These are phyloP conservation scores for Paramecium biaurelia DNA, from an alignment of 73 alveolate species.

Conservation along the genomic window DNA sequence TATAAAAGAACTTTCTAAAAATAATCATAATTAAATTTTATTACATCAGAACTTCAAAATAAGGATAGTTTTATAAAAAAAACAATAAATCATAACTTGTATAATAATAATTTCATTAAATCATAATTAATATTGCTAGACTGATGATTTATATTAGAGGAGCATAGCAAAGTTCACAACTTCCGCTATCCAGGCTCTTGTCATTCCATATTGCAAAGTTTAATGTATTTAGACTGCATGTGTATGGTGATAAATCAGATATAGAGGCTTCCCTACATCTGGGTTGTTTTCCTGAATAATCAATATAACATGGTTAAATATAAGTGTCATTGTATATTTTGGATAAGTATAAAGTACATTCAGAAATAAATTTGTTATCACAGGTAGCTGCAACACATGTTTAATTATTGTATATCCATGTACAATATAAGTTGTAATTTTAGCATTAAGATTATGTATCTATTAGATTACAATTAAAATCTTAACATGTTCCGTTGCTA, in stretches of 20 bases:
- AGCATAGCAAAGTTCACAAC: neutral
- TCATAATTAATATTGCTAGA: neutral
- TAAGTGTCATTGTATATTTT: neutral
- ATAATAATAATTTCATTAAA: neutral
- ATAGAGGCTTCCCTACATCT: neutral
- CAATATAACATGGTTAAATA: neutral
- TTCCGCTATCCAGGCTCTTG: neutral
- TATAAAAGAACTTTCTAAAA: constrained; percentile 8
- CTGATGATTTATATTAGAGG: neutral
- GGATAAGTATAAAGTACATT: neutral
- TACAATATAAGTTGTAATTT: neutral
- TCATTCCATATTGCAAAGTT: neutral
- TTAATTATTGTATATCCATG: neutral
- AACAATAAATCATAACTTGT: neutral
- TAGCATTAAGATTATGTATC: neutral
- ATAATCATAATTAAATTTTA: constrained; percentile 4
- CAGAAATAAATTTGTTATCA: neutral
- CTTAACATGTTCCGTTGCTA: neutral
- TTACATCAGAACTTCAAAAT: neutral
- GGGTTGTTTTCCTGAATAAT: neutral
- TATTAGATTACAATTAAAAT: neutral
- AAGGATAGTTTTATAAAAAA: neutral
- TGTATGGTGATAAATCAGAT: neutral
- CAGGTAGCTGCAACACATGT: neutral
- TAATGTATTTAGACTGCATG: neutral